phyloP scores from a whole-genome alignment of 2,329 filamentous ascomycete genomes.

The Xylariaceae sp. region DNA sequence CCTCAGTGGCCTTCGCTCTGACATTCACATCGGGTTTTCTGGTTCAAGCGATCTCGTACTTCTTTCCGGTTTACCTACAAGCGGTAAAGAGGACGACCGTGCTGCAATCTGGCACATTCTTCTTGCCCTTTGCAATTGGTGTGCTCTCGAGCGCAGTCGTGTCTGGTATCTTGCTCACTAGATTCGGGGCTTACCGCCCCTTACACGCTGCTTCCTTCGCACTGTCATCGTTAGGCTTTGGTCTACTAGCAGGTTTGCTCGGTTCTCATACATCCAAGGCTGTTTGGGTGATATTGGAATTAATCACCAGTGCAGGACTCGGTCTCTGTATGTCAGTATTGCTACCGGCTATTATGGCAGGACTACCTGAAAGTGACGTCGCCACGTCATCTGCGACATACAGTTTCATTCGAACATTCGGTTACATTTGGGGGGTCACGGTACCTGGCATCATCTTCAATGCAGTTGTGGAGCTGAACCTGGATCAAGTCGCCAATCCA shows the following conservation, averaged over 20 bases:
- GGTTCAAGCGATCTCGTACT: neutral
- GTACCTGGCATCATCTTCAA: slow-evolving; percentile 5
- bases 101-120: neutral
- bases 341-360: slow-evolving; percentile 39
- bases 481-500: neutral
- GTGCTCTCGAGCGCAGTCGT: neutral
- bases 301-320: slow-evolving; percentile 37
- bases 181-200: slow-evolving; percentile 45
- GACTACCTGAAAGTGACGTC: slow-evolving; percentile 33
- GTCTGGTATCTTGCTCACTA: slow-evolving; percentile 29
- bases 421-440: slow-evolving; percentile 6
- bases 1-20: neutral
- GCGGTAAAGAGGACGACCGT: neutral
- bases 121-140: slow-evolving; percentile 6
- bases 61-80: slow-evolving; percentile 8
- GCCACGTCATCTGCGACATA: slow-evolving; percentile 37
- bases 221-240: slow-evolving; percentile 34
- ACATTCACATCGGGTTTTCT: neutral
- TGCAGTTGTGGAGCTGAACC: neutral
- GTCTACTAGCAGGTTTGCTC: slow-evolving; percentile 35
- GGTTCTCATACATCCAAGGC: slow-evolving; percentile 26
- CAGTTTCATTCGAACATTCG: slow-evolving; percentile 35
- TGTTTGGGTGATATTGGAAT: slow-evolving; percentile 38
- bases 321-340: slow-evolving; percentile 41
- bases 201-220: slow-evolving; percentile 29